A percentile compares a stretch with the other conserved stretches of the same genome.
These are phyloP conservation scores for Quercus berberidifolia DNA, from an alignment of 306 rosid species.

Conservation along the genomic window DNA sequence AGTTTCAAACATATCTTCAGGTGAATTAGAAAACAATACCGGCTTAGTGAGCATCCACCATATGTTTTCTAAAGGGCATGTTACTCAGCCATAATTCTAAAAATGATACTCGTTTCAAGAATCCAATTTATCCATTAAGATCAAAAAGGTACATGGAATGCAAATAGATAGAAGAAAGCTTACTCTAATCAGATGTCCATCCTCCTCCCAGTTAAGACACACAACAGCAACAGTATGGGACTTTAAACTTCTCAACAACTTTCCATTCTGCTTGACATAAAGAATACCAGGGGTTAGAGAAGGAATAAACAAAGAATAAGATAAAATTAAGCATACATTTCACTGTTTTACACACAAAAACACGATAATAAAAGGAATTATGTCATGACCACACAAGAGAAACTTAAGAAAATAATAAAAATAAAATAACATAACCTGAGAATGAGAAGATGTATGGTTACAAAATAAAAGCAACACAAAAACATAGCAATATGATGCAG, in stretches of 20 bases:
- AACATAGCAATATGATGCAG: background rate
- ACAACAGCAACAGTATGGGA: conserved; percentile 67
- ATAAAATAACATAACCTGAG: background rate
- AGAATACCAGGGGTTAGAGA: conserved; percentile 21
- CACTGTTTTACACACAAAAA: background rate
- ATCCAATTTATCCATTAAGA: conserved; percentile 2
- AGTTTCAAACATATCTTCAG: background rate
- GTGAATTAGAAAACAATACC: conserved; percentile 3
- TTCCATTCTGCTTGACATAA: conserved; percentile 66
- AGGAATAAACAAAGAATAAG: conserved; percentile 4
- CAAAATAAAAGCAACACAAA: background rate
- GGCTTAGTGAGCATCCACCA: background rate
- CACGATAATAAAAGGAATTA: background rate
- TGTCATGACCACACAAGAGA: background rate
- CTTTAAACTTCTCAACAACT: conserved; percentile 75
- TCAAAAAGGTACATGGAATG: conserved; percentile 11
- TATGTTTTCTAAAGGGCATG: background rate
- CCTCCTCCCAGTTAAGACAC: conserved; percentile 94
- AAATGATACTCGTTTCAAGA: background rate
- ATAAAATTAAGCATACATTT: conserved; percentile 16
- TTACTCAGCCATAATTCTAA: background rate
- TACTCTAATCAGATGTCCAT: conserved; percentile 54
- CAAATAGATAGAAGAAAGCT: conserved; percentile 23
- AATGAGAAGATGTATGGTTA: background rate
- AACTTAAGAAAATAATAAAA: background rate